Percentiles rank a stretch among this genome's conserved stretches.
These are phyloP conservation scores for Calonectria hongkongensis DNA, from an alignment of 2,329 filamentous ascomycete genomes.

Conservation along the genomic window DNA sequence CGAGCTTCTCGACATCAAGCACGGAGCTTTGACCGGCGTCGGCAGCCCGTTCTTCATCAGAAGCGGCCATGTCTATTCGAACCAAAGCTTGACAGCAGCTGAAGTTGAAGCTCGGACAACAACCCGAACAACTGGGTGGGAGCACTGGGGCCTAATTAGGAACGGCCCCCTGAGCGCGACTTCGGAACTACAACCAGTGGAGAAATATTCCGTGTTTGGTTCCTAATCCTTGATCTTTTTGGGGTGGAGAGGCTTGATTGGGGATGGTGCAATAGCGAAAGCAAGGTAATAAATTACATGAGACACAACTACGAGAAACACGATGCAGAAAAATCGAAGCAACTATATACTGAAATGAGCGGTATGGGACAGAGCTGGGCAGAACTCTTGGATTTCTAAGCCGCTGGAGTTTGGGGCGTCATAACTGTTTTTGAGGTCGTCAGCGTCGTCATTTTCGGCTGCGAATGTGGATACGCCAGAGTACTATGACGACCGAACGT, in stretches of 20 bases:
- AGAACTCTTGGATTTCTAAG: conserved; percentile 29
- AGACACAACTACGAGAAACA: not conserved
- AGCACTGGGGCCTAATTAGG: not conserved
- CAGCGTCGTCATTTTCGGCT: conserved; percentile 37
- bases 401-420: conserved; percentile 26
- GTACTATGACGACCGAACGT: conserved; percentile 28
- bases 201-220: conserved; percentile 24
- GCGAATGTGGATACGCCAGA: not conserved
- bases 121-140: not conserved
- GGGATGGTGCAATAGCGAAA: conserved; percentile 30
- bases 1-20: conserved; percentile 51
- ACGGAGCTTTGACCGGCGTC: conserved; percentile 35
- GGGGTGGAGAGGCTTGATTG: conserved; percentile 31
- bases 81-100: not conserved
- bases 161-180: conserved; percentile 1
- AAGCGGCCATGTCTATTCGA: conserved; percentile 35
- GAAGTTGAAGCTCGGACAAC: not conserved
- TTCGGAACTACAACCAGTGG: not conserved
- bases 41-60: conserved; percentile 44
- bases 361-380: no score
- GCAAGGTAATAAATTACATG: not conserved
- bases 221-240: conserved; percentile 38
- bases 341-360: not conserved
- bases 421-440: conserved; percentile 23
- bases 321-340: not conserved